These are phyloP conservation scores for Arthrobotrys conoides DNA, from an alignment of 2,329 filamentous ascomycete genomes.

Conservation along the genomic window DNA sequence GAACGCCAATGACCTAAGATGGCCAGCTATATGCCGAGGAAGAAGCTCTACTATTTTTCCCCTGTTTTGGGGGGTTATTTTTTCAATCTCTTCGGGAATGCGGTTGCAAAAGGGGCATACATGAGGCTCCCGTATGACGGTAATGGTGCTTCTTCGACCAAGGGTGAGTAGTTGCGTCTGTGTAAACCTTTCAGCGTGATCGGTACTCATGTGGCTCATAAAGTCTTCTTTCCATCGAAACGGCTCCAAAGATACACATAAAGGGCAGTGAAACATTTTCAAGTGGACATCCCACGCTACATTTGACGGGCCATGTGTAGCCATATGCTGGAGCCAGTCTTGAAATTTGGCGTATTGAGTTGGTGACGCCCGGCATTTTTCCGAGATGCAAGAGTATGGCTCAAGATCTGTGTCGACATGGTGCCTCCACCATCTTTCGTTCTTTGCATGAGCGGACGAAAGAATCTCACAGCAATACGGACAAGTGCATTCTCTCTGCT, in stretches of 20 bases:
- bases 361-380: conserved; percentile 12
- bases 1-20: conserved; percentile 23
- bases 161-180: conserved; percentile 2
- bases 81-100: conserved; percentile 22
- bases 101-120: conserved; percentile 32
- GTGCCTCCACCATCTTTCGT: conserved; percentile 22
- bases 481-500: conserved; percentile 17
- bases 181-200: conserved; percentile 11
- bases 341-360: conserved; percentile 17
- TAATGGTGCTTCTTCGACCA: conserved; percentile 2
- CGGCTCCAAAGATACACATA: conserved; percentile 9
- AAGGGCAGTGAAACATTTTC: conserved; percentile 8
- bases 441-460: neutral
- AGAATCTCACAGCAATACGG: conserved; percentile 40
- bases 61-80: conserved; percentile 13
- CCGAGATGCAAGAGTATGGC: conserved; percentile 31
- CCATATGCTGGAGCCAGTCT: conserved; percentile 30
- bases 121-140: neutral
- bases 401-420: conserved; percentile 33
- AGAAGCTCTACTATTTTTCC: conserved; percentile 2
- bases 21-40: conserved; percentile 24
- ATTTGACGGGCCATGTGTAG: conserved; percentile 10
- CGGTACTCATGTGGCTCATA: conserved; percentile 1
- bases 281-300: conserved; percentile 31
- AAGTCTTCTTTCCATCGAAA: conserved; percentile 37